Percentiles rank a stretch among this genome's conserved stretches.
phyloP scores from a whole-genome alignment of 2,329 filamentous ascomycete species.

The Exophiala bonariae region DNA sequence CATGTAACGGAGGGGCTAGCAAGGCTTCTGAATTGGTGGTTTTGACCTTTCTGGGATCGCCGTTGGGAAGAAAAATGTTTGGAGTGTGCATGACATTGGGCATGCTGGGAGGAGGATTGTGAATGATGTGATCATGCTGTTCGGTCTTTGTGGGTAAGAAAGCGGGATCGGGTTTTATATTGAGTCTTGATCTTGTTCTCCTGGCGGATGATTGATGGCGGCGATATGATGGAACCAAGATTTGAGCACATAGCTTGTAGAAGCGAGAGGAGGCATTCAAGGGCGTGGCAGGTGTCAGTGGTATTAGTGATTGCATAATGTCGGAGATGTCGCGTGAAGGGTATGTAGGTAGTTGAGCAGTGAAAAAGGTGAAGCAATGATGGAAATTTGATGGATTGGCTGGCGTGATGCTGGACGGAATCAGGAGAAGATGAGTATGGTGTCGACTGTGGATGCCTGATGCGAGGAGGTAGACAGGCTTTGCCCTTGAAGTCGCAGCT shows the following conservation, averaged over 20 bases:
- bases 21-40: conserved; percentile 29
- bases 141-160: conserved; percentile 43
- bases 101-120: conserved; percentile 65
- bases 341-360: no score
- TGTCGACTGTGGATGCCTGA: no score
- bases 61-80: conserved; percentile 61
- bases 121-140: conserved; percentile 57
- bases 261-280: conserved; percentile 25
- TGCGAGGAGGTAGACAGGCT: no score
- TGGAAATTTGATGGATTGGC: no score
- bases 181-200: conserved; percentile 51
- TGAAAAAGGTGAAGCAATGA: no score
- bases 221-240: conserved; percentile 29
- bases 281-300: conserved; percentile 3
- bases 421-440: no score
- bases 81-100: conserved; percentile 66
- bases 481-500: no score
- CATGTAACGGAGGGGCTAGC: conserved; percentile 53
- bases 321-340: no score
- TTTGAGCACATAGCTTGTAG: conserved; percentile 28
- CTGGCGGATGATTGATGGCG: conserved; percentile 52
- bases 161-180: conserved; percentile 54
- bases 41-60: conserved; percentile 43
- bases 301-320: conserved; percentile 20
- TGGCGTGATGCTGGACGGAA: no score